These are phyloP conservation scores for Fusarium anthophilum DNA, from an alignment of 2,329 filamentous ascomycete species.

Conservation along the genomic window DNA sequence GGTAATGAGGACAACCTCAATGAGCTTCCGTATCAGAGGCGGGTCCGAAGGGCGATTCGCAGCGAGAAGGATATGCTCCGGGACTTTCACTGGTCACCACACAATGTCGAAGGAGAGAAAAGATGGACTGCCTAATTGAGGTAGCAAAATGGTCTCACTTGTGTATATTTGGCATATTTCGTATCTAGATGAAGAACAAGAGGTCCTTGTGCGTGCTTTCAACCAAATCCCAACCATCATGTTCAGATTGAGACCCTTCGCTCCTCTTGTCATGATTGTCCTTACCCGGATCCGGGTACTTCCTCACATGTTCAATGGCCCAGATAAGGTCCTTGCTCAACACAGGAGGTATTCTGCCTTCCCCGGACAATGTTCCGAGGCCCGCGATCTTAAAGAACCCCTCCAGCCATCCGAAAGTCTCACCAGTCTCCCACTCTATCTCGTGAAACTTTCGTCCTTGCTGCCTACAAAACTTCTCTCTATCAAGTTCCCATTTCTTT, in stretches of 20 bases:
- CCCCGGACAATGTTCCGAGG: conserved; percentile 56
- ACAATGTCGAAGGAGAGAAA: neutral
- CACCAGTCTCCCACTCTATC: conserved; percentile 60
- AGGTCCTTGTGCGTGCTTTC: neutral
- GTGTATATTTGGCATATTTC: neutral
- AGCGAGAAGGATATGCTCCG: neutral
- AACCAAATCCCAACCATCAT: conserved; percentile 25
- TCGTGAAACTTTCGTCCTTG: conserved; percentile 61
- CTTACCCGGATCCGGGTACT: conserved; percentile 54
- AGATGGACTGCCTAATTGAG: neutral
- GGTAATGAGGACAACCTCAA: neutral
- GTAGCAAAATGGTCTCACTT: neutral
- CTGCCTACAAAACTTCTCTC: conserved; percentile 43
- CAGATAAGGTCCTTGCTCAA: conserved; percentile 55
- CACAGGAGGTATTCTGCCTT: conserved; percentile 57
- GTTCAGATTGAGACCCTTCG: neutral
- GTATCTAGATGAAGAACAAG: neutral
- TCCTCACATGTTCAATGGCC: conserved; percentile 58
- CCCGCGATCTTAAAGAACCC: conserved; percentile 60
- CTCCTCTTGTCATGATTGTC: neutral
- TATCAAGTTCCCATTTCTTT: conserved; percentile 56
- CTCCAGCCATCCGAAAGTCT: conserved; percentile 59
- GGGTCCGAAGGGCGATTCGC: neutral
- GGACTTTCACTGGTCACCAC: neutral
- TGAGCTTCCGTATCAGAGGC: neutral